Evolutionary conservation across 768 basidiomycete genomes (phyloP).

Genomic region (Megacollybia marginata): DNA sequence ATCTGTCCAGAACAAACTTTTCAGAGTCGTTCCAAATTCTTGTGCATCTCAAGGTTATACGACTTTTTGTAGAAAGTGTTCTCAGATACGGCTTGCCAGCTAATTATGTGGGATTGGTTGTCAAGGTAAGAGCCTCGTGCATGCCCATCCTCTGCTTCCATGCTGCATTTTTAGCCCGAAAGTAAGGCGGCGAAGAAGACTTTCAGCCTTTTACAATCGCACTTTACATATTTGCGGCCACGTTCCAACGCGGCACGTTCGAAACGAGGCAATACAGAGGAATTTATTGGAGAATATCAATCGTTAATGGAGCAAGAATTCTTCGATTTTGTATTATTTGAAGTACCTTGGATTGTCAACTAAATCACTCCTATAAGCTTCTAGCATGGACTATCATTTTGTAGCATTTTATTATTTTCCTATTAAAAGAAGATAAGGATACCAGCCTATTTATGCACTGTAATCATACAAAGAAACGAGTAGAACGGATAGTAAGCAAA

Average conservation of each 20-base stretch:
- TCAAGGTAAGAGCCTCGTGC: slow-evolving; percentile 51
- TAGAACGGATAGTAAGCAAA: neutral
- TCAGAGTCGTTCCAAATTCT: slow-evolving; percentile 93
- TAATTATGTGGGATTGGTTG: slow-evolving; percentile 71
- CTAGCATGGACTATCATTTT: slow-evolving; percentile 3
- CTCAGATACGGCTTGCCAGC: slow-evolving; percentile 93
- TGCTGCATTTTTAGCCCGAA: slow-evolving; percentile 56
- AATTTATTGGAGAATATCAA: slow-evolving; percentile 88
- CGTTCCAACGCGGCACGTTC: slow-evolving; percentile 49
- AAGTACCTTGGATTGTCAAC: slow-evolving; percentile 83
- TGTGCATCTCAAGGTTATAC: slow-evolving; percentile 87
- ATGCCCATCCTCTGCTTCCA: neutral
- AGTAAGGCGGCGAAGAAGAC: slow-evolving; percentile 77
- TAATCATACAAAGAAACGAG: neutral
- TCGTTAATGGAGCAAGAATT: slow-evolving; percentile 92
- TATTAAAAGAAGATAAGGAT: neutral
- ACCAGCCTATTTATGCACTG: neutral
- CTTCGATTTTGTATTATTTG: slow-evolving; percentile 91
- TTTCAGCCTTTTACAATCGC: slow-evolving; percentile 60
- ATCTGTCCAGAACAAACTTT: slow-evolving; percentile 90
- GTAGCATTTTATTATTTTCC: neutral
- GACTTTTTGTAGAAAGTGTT: slow-evolving; percentile 91
- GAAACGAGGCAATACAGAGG: slow-evolving; percentile 43
- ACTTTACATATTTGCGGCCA: slow-evolving; percentile 79
- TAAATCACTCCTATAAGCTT: slow-evolving; percentile 13